These are phyloP conservation scores for Vitis hybrid DNA, from an alignment of 177 flowering plant genomes.

Conservation along the genomic window DNA sequence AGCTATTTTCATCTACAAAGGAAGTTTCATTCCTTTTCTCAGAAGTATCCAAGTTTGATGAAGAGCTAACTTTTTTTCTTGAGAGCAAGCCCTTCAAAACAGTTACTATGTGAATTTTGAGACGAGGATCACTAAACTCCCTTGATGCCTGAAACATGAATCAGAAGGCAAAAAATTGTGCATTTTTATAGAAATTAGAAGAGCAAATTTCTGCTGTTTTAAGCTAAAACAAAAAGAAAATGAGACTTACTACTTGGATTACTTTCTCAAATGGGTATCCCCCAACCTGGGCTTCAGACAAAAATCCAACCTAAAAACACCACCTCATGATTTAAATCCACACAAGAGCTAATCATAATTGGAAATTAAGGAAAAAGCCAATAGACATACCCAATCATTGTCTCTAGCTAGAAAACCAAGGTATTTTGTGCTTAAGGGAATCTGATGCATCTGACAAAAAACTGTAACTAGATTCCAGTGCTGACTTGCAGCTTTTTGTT, in stretches of 20 bases:
- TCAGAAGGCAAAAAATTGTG: conserved; percentile 1
- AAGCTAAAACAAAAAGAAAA: not conserved
- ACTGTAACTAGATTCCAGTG: conserved; percentile 81
- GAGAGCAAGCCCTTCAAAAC: conserved; percentile 79
- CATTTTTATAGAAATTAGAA: not conserved
- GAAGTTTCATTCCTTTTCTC: conserved; percentile 36
- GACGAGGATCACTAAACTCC: conserved; percentile 82
- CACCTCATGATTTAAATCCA: not conserved
- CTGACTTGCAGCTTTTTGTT: conserved; percentile 83
- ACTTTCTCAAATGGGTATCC: conserved; percentile 73
- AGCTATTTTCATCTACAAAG: conserved; percentile 34
- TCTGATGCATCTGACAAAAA: conserved; percentile 86
- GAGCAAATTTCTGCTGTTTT: not conserved
- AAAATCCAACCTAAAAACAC: conserved; percentile 73
- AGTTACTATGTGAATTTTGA: conserved; percentile 72
- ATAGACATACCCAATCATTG: conserved; percentile 85
- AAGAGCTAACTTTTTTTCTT: conserved; percentile 46
- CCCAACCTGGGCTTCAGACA: conserved; percentile 88
- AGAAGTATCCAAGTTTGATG: conserved; percentile 35
- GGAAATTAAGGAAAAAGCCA: conserved; percentile 4
- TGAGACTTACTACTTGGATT: conserved; percentile 66
- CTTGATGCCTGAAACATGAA: conserved; percentile 69
- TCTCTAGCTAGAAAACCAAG: conserved; percentile 85
- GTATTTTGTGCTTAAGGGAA: conserved; percentile 90
- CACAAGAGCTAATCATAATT: not conserved